Evolutionary conservation across 2,329 filamentous ascomycete genomes (phyloP).

Genomic region (Chrysoporthe deuterocubensis): DNA sequence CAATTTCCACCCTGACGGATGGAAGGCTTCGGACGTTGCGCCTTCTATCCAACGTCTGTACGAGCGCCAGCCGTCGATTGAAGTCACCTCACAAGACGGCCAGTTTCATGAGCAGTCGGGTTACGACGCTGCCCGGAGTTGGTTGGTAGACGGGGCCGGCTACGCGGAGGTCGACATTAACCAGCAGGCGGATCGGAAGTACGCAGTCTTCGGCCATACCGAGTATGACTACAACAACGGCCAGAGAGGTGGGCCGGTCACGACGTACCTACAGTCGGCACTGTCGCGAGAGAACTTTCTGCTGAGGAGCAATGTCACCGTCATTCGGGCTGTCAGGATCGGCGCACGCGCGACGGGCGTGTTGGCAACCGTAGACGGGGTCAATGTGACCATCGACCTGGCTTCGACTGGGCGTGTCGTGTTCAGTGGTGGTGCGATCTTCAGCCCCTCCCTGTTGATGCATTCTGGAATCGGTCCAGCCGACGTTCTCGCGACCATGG

Average conservation of each 20-base stretch:
- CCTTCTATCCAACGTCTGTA: conserved; percentile 66
- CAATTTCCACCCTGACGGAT: conserved; percentile 71
- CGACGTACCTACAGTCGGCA: conserved; percentile 72
- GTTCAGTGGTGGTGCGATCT: conserved; percentile 42
- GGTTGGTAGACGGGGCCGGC: conserved; percentile 59
- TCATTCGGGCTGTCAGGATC: conserved; percentile 65
- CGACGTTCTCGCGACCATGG: conserved; percentile 31
- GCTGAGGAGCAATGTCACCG: conserved; percentile 67
- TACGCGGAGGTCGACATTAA: conserved; percentile 66
- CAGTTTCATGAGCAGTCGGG: conserved; percentile 65
- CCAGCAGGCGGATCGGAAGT: conserved; percentile 63
- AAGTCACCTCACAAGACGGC: conserved; percentile 66
- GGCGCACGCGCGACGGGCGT: conserved; percentile 67
- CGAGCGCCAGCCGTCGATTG: conserved; percentile 69
- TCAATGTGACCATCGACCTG: conserved; percentile 38
- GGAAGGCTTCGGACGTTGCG: conserved; percentile 68
- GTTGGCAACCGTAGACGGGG: conserved; percentile 47
- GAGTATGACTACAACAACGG: conserved; percentile 70
- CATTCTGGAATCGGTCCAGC: conserved; percentile 43
- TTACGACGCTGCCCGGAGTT: conserved; percentile 57
- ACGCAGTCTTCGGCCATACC: conserved; percentile 65
- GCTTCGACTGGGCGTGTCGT: conserved; percentile 41
- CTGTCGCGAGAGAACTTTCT: conserved; percentile 66
- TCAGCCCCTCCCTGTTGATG: conserved; percentile 42
- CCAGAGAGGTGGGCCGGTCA: conserved; percentile 71